Percentiles rank a stretch among this genome's conserved stretches.
phyloP scores from a whole-genome alignment of 306 rosid genomes.

The Glycyrrhiza uralensis region DNA sequence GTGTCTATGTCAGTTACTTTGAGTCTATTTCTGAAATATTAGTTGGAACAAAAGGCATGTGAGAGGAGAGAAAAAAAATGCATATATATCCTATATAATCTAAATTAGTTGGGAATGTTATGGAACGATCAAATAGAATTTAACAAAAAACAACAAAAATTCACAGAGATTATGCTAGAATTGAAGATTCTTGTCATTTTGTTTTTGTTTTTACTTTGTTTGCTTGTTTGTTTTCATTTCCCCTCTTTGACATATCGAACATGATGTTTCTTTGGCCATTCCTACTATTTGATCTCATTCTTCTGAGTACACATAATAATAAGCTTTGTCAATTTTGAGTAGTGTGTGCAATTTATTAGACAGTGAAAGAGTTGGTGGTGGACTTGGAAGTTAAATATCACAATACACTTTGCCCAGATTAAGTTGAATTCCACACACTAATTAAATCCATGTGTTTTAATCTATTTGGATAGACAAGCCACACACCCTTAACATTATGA shows the following conservation, averaged over 20 bases:
- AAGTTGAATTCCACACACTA: background rate
- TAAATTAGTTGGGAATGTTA: slow-evolving; percentile 26
- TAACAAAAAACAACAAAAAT: background rate
- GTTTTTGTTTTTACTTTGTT: too few relatives aligned
- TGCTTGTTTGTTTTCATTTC: background rate
- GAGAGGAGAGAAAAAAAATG: background rate
- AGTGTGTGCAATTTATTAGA: slow-evolving; percentile 16
- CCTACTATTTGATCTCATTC: too few relatives aligned
- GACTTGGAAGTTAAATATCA: slow-evolving; percentile 16
- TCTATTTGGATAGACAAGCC: background rate
- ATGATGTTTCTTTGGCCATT: background rate
- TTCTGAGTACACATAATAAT: too few relatives aligned
- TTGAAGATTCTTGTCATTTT: background rate
- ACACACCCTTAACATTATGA: background rate
- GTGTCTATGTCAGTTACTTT: slow-evolving; percentile 17
- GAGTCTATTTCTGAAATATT: slow-evolving; percentile 7
- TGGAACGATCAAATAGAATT: background rate
- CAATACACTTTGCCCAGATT: background rate
- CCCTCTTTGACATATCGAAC: background rate
- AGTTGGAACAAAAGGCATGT: slow-evolving; percentile 3
- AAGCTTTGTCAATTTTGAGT: background rate
- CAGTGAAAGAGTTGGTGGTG: background rate
- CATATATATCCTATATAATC: background rate
- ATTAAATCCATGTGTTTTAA: background rate
- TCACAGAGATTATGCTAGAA: background rate